phyloP scores from a whole-genome alignment of 2,329 filamentous ascomycete genomes.

The Microsporum ferrugineum region DNA sequence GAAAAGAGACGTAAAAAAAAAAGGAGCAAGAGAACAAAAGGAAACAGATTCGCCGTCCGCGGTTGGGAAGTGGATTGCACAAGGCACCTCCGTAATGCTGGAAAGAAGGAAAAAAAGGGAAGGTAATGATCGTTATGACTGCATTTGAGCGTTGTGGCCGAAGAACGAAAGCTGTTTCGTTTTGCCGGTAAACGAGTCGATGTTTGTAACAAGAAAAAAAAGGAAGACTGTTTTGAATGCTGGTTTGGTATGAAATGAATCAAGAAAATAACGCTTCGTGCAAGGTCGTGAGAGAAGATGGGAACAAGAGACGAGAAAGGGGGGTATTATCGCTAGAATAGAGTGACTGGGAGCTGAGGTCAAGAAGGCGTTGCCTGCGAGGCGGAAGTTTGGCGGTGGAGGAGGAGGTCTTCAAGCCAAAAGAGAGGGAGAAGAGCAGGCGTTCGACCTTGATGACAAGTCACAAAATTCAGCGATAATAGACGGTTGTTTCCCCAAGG shows the following conservation, averaged over 20 bases:
- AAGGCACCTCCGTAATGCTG: conserved; percentile 3
- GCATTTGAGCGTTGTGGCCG: conserved; percentile 13
- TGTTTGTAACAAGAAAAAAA: conserved; percentile 5
- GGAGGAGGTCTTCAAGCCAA: not conserved
- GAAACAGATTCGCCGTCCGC: conserved; percentile 16
- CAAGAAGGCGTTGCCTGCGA: not conserved
- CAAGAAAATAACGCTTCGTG: conserved; percentile 13
- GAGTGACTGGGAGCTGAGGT: not conserved
- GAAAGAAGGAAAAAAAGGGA: conserved; percentile 7
- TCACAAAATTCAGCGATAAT: conserved; percentile 3
- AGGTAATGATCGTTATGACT: conserved; percentile 16
- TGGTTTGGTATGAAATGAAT: conserved; percentile 2
- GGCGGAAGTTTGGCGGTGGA: not conserved
- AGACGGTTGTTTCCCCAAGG: not conserved
- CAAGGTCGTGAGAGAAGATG: conserved; percentile 12
- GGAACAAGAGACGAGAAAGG: not conserved
- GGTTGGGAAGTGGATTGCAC: conserved; percentile 12
- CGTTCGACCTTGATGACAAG: not conserved
- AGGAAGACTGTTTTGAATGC: not conserved
- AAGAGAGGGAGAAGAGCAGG: not conserved
- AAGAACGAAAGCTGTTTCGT: conserved; percentile 6
- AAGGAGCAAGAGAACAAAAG: conserved; percentile 11
- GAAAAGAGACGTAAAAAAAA: conserved; percentile 4
- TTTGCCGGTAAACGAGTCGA: conserved; percentile 3
- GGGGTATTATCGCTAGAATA: not conserved